Conservation (phyloP, 768 basidiomycete genomes). For the Pulveroboletus sp. region DNA sequence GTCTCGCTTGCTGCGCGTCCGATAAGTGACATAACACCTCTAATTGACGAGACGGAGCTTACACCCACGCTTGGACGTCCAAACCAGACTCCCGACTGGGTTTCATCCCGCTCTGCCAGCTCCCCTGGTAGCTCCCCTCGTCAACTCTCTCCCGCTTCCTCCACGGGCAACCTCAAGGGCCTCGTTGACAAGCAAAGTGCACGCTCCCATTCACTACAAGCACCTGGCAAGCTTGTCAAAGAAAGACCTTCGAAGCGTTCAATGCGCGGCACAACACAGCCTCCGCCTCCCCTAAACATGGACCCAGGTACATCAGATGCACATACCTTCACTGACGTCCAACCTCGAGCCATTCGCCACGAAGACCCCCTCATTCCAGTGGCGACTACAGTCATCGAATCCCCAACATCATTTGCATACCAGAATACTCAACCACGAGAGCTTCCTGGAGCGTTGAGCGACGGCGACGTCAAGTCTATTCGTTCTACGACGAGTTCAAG, state of each 20-base stretch:
- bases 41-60: conserved; percentile 24
- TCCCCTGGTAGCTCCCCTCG: conserved; percentile 13
- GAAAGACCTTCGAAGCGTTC: conserved; percentile 24
- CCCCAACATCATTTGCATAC: conserved; percentile 14
- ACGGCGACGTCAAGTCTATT: conserved; percentile 25
- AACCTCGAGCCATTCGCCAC: conserved; percentile 14
- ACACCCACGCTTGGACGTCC: conserved; percentile 25
- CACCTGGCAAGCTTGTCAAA: conserved; percentile 3
- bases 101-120: conserved; percentile 1
- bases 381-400: conserved; percentile 15
- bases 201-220: background rate
- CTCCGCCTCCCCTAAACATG: conserved; percentile 24
- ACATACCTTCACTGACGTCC: conserved; percentile 9
- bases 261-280: conserved; percentile 26
- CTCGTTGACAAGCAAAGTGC: conserved; percentile 20
- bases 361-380: conserved; percentile 13
- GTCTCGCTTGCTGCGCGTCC: conserved; percentile 31
- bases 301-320: conserved; percentile 12
- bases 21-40: conserved; percentile 15
- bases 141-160: conserved; percentile 30
- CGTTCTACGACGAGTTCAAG: conserved; percentile 23
- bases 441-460: conserved; percentile 7
- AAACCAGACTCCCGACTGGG: conserved; percentile 15
- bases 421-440: conserved; percentile 20
- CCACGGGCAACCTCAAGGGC: conserved; percentile 28